phyloP scores from a whole-genome alignment of 2,329 filamentous ascomycete species.

The Pseudogymnoascus sp. region DNA sequence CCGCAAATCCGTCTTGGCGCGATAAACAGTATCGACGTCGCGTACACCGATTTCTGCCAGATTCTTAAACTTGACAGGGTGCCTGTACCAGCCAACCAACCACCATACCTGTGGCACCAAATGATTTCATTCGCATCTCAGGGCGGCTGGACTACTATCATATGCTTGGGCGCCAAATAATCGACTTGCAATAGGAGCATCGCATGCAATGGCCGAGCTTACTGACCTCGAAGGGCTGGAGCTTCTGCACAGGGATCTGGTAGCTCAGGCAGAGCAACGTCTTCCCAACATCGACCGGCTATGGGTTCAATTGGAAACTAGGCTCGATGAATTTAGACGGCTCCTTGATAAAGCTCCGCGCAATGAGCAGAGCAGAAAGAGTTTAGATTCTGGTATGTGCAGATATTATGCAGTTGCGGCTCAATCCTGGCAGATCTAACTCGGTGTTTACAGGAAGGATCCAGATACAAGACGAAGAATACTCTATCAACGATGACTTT shows the following conservation, averaged over 20 bases:
- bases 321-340: conserved; percentile 58
- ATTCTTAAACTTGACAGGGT: conserved; percentile 2
- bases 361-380: conserved; percentile 66
- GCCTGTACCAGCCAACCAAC: conserved; percentile 5
- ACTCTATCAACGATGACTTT: conserved; percentile 78
- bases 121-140: background rate
- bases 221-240: conserved; percentile 70
- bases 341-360: conserved; percentile 68
- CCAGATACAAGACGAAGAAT: conserved; percentile 63
- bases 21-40: conserved; percentile 9
- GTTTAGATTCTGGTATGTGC: conserved; percentile 56
- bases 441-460: conserved; percentile 56
- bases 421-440: conserved; percentile 16
- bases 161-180: background rate
- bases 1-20: conserved; percentile 4
- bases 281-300: conserved; percentile 63
- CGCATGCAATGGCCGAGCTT: conserved; percentile 57
- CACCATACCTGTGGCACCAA: conserved; percentile 1
- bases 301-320: conserved; percentile 54
- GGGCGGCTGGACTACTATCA: conserved; percentile 4
- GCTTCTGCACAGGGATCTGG: conserved; percentile 77
- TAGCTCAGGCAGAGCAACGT: conserved; percentile 64
- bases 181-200: conserved; percentile 17
- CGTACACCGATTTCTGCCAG: conserved; percentile 8
- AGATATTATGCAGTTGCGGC: conserved; percentile 9